Conservation (phyloP, 495 filamentous ascomycete species). For the Bryoglossum gracile region DNA sequence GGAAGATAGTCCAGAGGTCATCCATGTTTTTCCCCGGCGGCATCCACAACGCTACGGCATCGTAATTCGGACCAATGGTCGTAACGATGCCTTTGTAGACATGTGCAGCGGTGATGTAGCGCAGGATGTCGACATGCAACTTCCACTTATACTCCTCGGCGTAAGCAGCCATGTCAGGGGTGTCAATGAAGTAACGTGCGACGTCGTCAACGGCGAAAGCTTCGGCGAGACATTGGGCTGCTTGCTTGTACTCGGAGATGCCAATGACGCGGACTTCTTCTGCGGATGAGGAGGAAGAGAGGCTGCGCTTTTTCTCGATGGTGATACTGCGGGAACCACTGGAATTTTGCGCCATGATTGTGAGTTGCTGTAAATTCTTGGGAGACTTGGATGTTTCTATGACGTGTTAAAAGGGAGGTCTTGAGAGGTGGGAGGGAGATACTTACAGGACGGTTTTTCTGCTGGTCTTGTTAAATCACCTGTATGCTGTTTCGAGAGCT, state of each 20-base stretch:
- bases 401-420: background rate
- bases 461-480: constrained; percentile 47
- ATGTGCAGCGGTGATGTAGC: constrained; percentile 66
- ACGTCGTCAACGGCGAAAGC: constrained; percentile 71
- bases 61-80: constrained; percentile 64
- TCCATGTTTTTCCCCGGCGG: constrained; percentile 69
- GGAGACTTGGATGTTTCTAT: background rate
- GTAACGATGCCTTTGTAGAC: constrained; percentile 63
- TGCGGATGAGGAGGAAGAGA: constrained; percentile 39
- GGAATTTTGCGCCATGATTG: constrained; percentile 24
- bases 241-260: constrained; percentile 57
- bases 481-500: constrained; percentile 64
- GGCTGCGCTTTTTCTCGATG: constrained; percentile 40
- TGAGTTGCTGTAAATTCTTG: background rate
- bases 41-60: constrained; percentile 73
- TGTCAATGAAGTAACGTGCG: constrained; percentile 61
- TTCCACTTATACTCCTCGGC: constrained; percentile 60
- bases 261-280: constrained; percentile 51
- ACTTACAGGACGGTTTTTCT: constrained; percentile 24
- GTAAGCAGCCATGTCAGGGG: constrained; percentile 52
- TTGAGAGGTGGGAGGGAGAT: background rate
- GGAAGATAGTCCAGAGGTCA: constrained; percentile 59
- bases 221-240: constrained; percentile 59
- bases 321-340: constrained; percentile 19
- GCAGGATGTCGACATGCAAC: constrained; percentile 65